Evolutionary conservation across 2,329 filamentous ascomycete species (phyloP).

Genomic region (Fusarium lyarnte): DNA sequence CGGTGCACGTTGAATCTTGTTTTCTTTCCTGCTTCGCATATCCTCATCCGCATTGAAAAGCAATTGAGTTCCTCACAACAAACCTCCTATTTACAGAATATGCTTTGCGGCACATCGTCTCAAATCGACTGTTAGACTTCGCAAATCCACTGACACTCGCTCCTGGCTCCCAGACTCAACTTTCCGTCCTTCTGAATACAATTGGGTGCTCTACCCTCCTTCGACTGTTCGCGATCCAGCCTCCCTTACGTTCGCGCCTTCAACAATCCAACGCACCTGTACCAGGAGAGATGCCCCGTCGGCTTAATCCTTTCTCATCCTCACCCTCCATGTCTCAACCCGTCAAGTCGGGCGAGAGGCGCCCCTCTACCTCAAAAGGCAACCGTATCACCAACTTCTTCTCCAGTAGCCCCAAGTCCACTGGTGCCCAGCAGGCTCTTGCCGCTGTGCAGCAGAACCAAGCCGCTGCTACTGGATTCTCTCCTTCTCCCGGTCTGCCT

Average conservation of each 20-base stretch:
- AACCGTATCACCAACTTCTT: slow-evolving; percentile 86
- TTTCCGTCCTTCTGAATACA: not conserved
- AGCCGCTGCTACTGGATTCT: slow-evolving; percentile 67
- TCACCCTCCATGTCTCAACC: slow-evolving; percentile 58
- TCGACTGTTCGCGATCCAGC: slow-evolving; percentile 11
- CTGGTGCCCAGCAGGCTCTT: slow-evolving; percentile 72
- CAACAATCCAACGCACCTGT: slow-evolving; percentile 21
- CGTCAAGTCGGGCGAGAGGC: slow-evolving; percentile 64
- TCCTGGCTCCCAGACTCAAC: slow-evolving; percentile 13
- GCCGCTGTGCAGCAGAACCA: slow-evolving; percentile 71
- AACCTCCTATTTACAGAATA: slow-evolving; percentile 26
- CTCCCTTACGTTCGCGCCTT: slow-evolving; percentile 12
- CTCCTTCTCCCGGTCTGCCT: slow-evolving; percentile 79
- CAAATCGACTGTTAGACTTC: slow-evolving; percentile 15
- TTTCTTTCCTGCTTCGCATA: not conserved
- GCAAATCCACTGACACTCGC: slow-evolving; percentile 21
- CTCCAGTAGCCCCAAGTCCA: slow-evolving; percentile 80
- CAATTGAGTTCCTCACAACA: not conserved
- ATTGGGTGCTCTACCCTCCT: slow-evolving; percentile 5
- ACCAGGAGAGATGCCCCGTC: slow-evolving; percentile 65
- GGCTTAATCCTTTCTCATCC: slow-evolving; percentile 66
- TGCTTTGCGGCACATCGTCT: slow-evolving; percentile 22
- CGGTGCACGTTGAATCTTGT: slow-evolving; percentile 16
- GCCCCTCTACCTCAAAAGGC: slow-evolving; percentile 72
- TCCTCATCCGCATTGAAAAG: slow-evolving; percentile 8